These are phyloP conservation scores for Rubroshorea leprosula DNA, from an alignment of 345 rosid genomes.

Conservation along the genomic window DNA sequence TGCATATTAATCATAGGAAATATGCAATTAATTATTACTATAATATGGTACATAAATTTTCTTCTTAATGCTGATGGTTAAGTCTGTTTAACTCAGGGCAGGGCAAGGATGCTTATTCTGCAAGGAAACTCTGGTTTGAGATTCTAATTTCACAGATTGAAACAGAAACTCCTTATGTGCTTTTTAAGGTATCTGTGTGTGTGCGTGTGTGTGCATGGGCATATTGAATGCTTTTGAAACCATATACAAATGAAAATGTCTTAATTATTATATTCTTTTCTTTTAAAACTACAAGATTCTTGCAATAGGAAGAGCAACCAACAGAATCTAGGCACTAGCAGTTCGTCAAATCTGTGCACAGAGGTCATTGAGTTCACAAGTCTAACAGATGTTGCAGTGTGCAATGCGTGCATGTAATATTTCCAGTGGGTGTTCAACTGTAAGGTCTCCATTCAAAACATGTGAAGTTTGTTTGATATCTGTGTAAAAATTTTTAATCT, in stretches of 20 bases:
- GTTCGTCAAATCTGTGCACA: conserved; percentile 40
- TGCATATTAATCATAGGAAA: too few species aligned
- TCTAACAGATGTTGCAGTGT: conserved; percentile 45
- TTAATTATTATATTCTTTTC: neutral
- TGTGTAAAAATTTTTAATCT: neutral
- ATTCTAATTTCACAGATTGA: conserved; percentile 43
- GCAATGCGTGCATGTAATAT: conserved; percentile 13
- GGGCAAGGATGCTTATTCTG: conserved; percentile 33
- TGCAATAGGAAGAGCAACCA: conserved; percentile 51
- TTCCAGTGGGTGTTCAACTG: neutral
- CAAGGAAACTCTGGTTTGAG: conserved; percentile 40
- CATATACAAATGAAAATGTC: neutral
- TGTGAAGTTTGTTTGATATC: neutral
- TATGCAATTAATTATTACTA: too few species aligned
- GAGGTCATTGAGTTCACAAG: conserved; percentile 38
- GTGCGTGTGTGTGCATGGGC: too few species aligned
- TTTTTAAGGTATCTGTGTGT: conserved; percentile 25
- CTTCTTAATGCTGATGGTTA: neutral
- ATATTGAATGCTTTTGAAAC: neutral
- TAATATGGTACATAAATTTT: too few species aligned
- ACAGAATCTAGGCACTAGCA: conserved; percentile 44
- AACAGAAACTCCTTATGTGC: conserved; percentile 46
- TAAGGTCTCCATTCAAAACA: neutral
- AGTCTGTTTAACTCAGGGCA: conserved; percentile 29
- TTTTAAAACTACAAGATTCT: conserved; percentile 25